Evolutionary conservation across 2,329 filamentous ascomycete species (phyloP).

Genomic region (Dothistroma pini): DNA sequence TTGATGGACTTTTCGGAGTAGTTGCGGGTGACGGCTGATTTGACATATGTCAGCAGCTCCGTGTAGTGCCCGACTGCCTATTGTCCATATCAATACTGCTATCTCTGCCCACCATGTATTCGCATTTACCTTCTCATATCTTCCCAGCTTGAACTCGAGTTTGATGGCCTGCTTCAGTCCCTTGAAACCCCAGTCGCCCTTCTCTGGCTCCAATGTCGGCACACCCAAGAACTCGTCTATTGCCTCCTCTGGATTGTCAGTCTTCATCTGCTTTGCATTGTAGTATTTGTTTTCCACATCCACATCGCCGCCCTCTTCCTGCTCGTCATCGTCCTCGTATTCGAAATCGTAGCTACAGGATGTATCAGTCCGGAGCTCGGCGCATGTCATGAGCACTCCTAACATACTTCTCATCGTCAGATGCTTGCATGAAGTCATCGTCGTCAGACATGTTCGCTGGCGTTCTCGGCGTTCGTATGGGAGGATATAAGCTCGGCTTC

Average conservation of each 20-base stretch:
- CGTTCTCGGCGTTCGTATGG: not conserved
- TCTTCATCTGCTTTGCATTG: conserved; percentile 96
- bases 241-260: conserved; percentile 78
- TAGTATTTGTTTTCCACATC: conserved; percentile 99
- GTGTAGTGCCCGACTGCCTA: conserved; percentile 89
- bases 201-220: conserved; percentile 77
- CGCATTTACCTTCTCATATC: conserved; percentile 68
- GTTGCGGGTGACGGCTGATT: conserved; percentile 92
- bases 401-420: conserved; percentile 75
- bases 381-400: conserved; percentile 11
- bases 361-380: conserved; percentile 7
- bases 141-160: conserved; percentile 87
- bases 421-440: conserved; percentile 93
- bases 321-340: conserved; percentile 91
- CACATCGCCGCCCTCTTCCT: conserved; percentile 81
- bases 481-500: conserved; percentile 1
- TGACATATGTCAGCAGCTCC: conserved; percentile 95
- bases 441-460: conserved; percentile 67
- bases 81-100: conserved; percentile 22
- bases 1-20: conserved; percentile 99
- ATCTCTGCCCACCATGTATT: not conserved
- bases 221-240: conserved; percentile 91
- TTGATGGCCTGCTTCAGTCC: conserved; percentile 98
- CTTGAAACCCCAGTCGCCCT: conserved; percentile 99
- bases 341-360: conserved; percentile 80